These are phyloP conservation scores for Chenopodium suecicum DNA, from an alignment of 148 eudicot genomes.

Conservation along the genomic window DNA sequence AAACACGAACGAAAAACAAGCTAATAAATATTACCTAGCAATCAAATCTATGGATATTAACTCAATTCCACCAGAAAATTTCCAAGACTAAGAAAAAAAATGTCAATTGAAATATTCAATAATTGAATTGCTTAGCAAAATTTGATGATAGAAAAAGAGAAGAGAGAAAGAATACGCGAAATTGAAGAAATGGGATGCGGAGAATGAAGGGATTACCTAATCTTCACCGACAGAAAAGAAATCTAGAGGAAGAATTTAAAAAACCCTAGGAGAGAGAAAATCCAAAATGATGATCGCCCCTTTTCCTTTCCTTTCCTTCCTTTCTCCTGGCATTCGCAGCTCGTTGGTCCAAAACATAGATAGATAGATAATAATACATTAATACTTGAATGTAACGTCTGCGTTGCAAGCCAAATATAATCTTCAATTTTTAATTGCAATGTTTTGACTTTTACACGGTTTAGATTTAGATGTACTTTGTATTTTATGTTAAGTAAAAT, in stretches of 20 bases:
- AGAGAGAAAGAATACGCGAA: neutral
- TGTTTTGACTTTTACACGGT: too few species aligned
- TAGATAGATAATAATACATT: neutral
- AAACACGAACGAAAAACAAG: neutral
- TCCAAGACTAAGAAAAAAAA: neutral
- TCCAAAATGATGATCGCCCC: neutral
- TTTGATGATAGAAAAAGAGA: neutral
- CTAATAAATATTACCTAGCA: neutral
- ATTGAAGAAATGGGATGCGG: neutral
- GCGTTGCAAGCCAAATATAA: too few species aligned
- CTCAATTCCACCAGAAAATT: too few species aligned
- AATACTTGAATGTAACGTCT: neutral
- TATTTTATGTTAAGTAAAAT: too few species aligned
- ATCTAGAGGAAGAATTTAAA: neutral
- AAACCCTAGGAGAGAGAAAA: slow-evolving; percentile 44
- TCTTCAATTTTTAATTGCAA: too few species aligned
- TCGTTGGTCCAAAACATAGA: too few species aligned
- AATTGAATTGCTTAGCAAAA: neutral
- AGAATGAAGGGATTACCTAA: neutral
- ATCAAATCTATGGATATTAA: neutral
- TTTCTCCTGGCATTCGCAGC: neutral
- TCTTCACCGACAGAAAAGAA: neutral
- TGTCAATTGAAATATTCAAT: neutral
- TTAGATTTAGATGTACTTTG: too few species aligned
- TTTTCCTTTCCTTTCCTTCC: neutral